A percentile compares a stretch with the other conserved stretches of the same genome.
Conservation (phyloP, 495 filamentous ascomycete genomes). For the Hyaloscypha variabilis region DNA sequence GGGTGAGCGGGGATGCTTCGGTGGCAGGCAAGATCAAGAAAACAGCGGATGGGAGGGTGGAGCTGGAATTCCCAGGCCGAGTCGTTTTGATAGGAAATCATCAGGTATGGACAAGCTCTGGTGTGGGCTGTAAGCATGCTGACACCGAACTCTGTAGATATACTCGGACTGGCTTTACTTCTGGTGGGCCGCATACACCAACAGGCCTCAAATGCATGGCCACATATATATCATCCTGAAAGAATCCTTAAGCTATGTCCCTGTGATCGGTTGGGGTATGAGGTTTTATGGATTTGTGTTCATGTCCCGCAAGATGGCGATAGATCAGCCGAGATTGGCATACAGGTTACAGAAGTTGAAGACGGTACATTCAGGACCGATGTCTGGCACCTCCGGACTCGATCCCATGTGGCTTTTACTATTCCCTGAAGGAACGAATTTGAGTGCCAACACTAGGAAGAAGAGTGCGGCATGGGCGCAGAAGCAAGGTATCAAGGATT, state of each 20-base stretch:
- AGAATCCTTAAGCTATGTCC: slow-evolving; percentile 77
- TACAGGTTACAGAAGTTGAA: slow-evolving; percentile 72
- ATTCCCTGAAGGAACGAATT: slow-evolving; percentile 84
- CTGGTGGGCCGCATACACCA: slow-evolving; percentile 84
- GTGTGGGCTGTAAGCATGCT: neutral
- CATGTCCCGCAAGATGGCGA: slow-evolving; percentile 80
- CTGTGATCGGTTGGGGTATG: slow-evolving; percentile 77
- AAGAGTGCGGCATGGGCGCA: slow-evolving; percentile 69
- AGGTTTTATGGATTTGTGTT: slow-evolving; percentile 85
- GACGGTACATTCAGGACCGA: slow-evolving; percentile 49
- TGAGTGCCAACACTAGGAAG: slow-evolving; percentile 63
- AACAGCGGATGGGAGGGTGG: slow-evolving; percentile 65
- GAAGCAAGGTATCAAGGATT: slow-evolving; percentile 67
- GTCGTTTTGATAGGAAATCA: slow-evolving; percentile 84
- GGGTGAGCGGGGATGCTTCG: slow-evolving; percentile 75
- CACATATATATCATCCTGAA: slow-evolving; percentile 85
- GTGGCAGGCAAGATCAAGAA: slow-evolving; percentile 69
- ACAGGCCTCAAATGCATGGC: slow-evolving; percentile 69
- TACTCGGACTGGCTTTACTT: slow-evolving; percentile 90
- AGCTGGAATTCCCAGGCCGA: slow-evolving; percentile 74
- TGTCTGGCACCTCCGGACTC: slow-evolving; percentile 51
- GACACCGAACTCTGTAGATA: slow-evolving; percentile 40
- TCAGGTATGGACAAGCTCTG: slow-evolving; percentile 50
- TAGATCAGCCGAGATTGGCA: slow-evolving; percentile 69
- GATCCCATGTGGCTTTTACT: slow-evolving; percentile 87